Base-by-base conservation (phyloP, 306 rosid species). In the Psophocarpus tetragonolobus region DNA sequence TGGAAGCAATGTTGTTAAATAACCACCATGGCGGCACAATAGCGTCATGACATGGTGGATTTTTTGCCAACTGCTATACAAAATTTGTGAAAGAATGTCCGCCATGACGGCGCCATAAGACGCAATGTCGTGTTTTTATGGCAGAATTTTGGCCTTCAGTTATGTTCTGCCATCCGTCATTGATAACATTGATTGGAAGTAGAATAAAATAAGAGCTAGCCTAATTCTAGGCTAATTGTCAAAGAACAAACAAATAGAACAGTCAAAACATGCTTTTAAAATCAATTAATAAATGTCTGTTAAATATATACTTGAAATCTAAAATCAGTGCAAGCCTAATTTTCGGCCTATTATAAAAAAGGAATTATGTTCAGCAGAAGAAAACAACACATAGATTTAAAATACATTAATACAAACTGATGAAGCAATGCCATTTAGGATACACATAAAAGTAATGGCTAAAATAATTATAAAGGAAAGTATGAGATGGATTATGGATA, bases 401-500 rank as follows among this genome's bases (percentile, higher is more conserved):
- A 67, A 77, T 36, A 15, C 53, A 35, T 35, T 50, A 23, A 15
- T 24, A 47, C 68, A 48, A 60, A 58, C 17, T 9, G 44, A 50
- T n/a, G 33, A 27, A 54, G 32, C 47, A 71, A 63, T 20, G 27
- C 33, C 29, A 44, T 71, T 23, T 17, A 45, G 61, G 51, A 50
- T 69, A 51, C 47, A 39, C 6, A 45, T 11, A 58, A 35, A 45
- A 48, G 39, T 65, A 23, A 38, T 41, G 6, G 29, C 11, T 20
- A 76, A 65, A 33, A 35, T n/a, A 13, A 44, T 71, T 71, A 47
- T 48, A 10, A 6, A 66, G 51, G 23, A 36, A 79, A n/a, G n/a
- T n/a, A n/a, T n/a, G n/a, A n/a, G n/a, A n/a, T n/a, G n/a, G n/a
- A n/a, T n/a, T 35, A 39, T 30, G 42, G 17, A 74, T 66, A 69